A percentile compares a stretch with the other conserved stretches of the same genome.
phyloP scores from a whole-genome alignment of 495 filamentous ascomycete species.

The Penicillium bialowiezense region DNA sequence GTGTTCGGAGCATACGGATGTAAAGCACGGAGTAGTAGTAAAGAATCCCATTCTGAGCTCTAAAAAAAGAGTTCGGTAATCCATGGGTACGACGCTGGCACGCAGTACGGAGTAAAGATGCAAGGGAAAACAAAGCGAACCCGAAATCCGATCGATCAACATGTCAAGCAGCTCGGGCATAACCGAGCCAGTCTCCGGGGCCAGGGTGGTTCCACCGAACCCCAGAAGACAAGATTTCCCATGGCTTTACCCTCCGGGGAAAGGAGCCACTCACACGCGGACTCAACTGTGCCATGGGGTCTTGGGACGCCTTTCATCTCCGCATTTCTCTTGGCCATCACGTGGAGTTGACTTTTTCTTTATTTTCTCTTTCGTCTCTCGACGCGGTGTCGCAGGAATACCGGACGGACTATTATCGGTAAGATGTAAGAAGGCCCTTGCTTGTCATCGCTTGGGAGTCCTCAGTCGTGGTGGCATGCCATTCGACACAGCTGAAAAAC shows the following conservation, averaged over 20 bases:
- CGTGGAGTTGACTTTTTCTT: background rate
- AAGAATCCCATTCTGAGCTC: too few relatives aligned
- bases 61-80: too few relatives aligned
- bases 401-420: slow-evolving; percentile 3
- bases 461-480: background rate
- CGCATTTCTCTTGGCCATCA: background rate
- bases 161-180: slow-evolving; percentile 4
- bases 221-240: slow-evolving; percentile 5
- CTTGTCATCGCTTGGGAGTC: background rate
- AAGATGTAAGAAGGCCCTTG: background rate
- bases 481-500: background rate
- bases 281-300: background rate
- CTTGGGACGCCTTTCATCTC: background rate
- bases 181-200: background rate
- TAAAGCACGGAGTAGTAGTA: too few relatives aligned
- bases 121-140: background rate
- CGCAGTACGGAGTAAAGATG: too few relatives aligned
- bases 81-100: too few relatives aligned
- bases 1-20: too few relatives aligned
- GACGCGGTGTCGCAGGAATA: background rate
- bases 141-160: background rate
- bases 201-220: background rate
- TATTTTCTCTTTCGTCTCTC: background rate
- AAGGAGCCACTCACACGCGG: background rate
- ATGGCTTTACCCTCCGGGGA: background rate